Conservation (phyloP, 257 asterid genomes). For the Salvia hispanica region DNA sequence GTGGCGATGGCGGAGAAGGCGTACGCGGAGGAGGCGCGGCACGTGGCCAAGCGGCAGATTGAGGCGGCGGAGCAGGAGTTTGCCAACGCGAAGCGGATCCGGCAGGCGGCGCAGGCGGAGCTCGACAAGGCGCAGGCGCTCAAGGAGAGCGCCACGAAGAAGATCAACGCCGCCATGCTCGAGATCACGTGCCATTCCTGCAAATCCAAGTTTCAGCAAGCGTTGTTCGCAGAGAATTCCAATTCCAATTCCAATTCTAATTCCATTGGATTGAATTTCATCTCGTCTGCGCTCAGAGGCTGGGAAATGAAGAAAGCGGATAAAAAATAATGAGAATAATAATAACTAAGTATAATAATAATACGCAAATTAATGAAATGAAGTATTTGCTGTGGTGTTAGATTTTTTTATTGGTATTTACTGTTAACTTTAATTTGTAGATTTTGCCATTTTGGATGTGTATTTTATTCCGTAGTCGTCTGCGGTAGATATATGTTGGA, state of each 20-base stretch:
- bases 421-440: not conserved
- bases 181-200: constrained; percentile 72
- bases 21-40: constrained; percentile 66
- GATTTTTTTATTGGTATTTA: not conserved
- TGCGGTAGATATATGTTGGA: not conserved
- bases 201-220: constrained; percentile 47
- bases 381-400: not conserved
- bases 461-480: not conserved
- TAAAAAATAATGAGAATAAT: not conserved
- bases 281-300: constrained; percentile 51
- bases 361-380: not conserved
- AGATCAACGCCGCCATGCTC: constrained; percentile 47
- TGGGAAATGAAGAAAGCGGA: constrained; percentile 49
- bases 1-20: constrained; percentile 64
- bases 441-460: not conserved
- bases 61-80: constrained; percentile 68
- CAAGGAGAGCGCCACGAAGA: constrained; percentile 53
- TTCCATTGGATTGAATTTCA: constrained; percentile 44
- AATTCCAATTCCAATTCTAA: too few relatives aligned
- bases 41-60: constrained; percentile 54
- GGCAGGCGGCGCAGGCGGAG: constrained; percentile 63
- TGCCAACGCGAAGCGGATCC: constrained; percentile 56
- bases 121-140: constrained; percentile 54
- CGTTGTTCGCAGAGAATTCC: constrained; percentile 7
- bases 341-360: not conserved